These are phyloP conservation scores for Erysimum cheiri DNA, from an alignment of 441 rosid genomes.

Conservation along the genomic window DNA sequence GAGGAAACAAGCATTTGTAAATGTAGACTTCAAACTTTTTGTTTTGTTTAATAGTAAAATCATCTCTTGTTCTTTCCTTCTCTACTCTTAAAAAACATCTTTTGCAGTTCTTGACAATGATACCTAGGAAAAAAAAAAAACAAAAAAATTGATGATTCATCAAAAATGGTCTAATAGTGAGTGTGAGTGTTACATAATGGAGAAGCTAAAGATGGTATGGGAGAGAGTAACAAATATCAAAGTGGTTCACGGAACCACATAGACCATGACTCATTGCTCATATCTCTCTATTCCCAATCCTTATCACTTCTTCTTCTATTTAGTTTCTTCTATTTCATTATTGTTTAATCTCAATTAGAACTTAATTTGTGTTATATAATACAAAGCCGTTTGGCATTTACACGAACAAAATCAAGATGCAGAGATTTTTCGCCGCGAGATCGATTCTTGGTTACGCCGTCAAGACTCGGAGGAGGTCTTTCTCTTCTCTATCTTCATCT, in stretches of 20 bases:
- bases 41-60: slow-evolving; percentile 7
- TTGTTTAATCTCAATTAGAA: neutral
- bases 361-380: neutral
- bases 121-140: too few relatives aligned
- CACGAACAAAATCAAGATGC: slow-evolving; percentile 45
- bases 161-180: neutral
- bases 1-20: slow-evolving; percentile 25
- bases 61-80: neutral
- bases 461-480: slow-evolving; percentile 39
- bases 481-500: slow-evolving; percentile 65
- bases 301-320: too few relatives aligned
- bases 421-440: slow-evolving; percentile 49
- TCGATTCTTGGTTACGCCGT: slow-evolving; percentile 45
- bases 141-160: too few relatives aligned
- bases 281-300: slow-evolving; percentile 15
- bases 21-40: neutral
- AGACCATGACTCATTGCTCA: slow-evolving; percentile 28
- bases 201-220: neutral
- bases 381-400: neutral
- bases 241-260: slow-evolving; percentile 28
- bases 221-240: neutral
- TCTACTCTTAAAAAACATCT: neutral
- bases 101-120: too few relatives aligned
- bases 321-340: neutral
- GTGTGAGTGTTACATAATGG: neutral